Percentiles rank a stretch among this genome's conserved stretches.
Conservation (phyloP, 345 rosid species). For the Balakata baccata region DNA sequence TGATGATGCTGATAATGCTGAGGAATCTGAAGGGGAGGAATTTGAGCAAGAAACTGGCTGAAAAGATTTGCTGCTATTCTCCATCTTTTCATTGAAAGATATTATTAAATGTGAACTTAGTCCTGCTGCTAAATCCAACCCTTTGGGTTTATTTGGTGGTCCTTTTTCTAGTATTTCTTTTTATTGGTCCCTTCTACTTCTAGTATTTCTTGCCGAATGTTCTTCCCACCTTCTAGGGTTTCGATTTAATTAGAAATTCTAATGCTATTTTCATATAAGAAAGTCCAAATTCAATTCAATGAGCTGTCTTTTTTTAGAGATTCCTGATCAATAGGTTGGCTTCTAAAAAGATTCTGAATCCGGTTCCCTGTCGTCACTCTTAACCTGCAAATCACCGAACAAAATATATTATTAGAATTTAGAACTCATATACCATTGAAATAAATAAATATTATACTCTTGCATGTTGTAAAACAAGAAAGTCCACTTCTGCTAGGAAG, state of each 20-base stretch:
- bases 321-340: not conserved
- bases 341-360: too few relatives aligned
- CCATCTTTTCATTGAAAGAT: not conserved
- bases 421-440: not conserved
- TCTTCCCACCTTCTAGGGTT: too few relatives aligned
- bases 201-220: too few relatives aligned
- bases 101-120: not conserved
- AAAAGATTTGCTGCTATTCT: not conserved
- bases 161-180: too few relatives aligned
- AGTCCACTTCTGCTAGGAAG: too few relatives aligned
- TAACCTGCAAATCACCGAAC: conserved; percentile 2
- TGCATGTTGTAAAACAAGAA: too few relatives aligned
- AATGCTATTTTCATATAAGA: too few relatives aligned
- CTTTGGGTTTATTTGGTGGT: not conserved
- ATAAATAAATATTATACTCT: too few relatives aligned
- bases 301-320: not conserved
- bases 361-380: not conserved
- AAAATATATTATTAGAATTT: not conserved
- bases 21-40: conserved; percentile 89
- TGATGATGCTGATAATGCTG: conserved; percentile 88
- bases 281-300: too few relatives aligned
- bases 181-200: too few relatives aligned
- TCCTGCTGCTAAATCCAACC: not conserved
- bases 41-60: conserved; percentile 91
- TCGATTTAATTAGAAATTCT: too few relatives aligned